phyloP scores from a whole-genome alignment of 1,284 basidiomycete genomes.

The Rhodofomes roseus region DNA sequence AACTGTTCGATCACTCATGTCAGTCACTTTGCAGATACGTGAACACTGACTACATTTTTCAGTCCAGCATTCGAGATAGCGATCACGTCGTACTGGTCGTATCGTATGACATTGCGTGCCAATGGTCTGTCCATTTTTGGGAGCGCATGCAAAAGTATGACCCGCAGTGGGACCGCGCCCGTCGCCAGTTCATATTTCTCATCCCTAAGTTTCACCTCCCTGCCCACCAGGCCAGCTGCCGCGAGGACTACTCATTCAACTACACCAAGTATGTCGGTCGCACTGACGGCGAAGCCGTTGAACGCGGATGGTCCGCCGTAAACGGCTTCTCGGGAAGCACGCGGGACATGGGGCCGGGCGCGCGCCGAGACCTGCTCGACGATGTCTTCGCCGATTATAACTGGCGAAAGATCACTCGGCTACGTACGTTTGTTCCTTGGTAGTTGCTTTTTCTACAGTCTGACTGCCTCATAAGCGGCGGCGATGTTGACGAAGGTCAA shows the following conservation, averaged over 20 bases:
- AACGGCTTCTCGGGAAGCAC: constrained; percentile 1
- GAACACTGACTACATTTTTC: constrained; percentile 19
- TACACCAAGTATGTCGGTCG: constrained; percentile 3
- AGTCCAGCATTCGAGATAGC: background rate
- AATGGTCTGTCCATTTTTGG: constrained; percentile 14
- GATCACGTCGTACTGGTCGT: constrained; percentile 3
- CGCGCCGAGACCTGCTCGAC: background rate
- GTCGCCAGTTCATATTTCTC: background rate
- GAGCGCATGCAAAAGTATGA: background rate
- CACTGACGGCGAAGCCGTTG: background rate
- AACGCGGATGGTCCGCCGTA: background rate
- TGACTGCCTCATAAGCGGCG: background rate
- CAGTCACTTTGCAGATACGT: constrained; percentile 10
- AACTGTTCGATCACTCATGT: background rate
- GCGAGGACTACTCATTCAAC: constrained; percentile 4
- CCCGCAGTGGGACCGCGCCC: background rate
- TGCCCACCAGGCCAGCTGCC: constrained; percentile 3
- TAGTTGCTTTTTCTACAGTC: background rate
- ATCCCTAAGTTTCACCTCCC: constrained; percentile 10
- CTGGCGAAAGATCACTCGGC: background rate
- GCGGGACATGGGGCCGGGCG: constrained; percentile 8
- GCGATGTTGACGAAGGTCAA: background rate
- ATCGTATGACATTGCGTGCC: constrained; percentile 19
- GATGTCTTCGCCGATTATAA: constrained; percentile 1
- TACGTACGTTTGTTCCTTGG: background rate